A percentile compares a stretch with the other conserved stretches of the same genome.
Evolutionary conservation across 495 filamentous ascomycete genomes (phyloP).

Genomic region (Penicillium atrosanguineum): DNA sequence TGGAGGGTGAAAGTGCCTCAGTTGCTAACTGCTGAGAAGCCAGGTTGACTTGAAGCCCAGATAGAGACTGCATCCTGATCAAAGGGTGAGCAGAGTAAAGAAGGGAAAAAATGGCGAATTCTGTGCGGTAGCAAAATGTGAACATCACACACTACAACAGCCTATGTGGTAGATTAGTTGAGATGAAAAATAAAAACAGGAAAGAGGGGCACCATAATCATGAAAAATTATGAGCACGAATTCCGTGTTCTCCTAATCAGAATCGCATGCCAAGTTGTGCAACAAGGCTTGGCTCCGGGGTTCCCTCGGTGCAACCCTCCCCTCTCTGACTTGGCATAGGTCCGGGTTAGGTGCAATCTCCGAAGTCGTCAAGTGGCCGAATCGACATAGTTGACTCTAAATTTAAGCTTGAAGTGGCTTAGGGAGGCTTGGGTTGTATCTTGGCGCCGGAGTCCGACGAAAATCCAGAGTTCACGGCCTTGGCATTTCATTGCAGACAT

Average conservation of each 20-base stretch:
- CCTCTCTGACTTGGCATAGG: conserved; percentile 3
- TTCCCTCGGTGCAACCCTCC: conserved; percentile 9
- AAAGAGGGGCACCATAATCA: neutral
- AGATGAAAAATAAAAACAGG: neutral
- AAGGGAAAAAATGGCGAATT: no score
- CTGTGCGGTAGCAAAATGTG: no score
- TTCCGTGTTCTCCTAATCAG: neutral
- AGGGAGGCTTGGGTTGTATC: conserved; percentile 23
- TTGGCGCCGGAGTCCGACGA: conserved; percentile 23
- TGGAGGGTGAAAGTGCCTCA: conserved; percentile 14
- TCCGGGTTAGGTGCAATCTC: neutral
- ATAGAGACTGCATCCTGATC: conserved; percentile 4
- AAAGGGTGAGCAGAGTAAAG: neutral
- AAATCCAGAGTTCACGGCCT: conserved; percentile 10
- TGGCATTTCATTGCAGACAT: conserved; percentile 8
- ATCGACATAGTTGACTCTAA: neutral
- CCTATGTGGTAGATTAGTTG: neutral
- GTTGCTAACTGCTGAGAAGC: conserved; percentile 10
- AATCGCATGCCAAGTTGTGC: conserved; percentile 1
- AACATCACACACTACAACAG: no score
- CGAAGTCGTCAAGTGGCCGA: neutral
- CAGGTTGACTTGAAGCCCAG: conserved; percentile 23
- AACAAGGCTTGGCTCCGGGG: neutral
- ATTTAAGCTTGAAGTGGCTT: neutral
- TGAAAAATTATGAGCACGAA: neutral